Percentiles rank a stretch among this genome's conserved stretches.
Conservation (phyloP, 345 rosid species). For the Salix purpurea region DNA sequence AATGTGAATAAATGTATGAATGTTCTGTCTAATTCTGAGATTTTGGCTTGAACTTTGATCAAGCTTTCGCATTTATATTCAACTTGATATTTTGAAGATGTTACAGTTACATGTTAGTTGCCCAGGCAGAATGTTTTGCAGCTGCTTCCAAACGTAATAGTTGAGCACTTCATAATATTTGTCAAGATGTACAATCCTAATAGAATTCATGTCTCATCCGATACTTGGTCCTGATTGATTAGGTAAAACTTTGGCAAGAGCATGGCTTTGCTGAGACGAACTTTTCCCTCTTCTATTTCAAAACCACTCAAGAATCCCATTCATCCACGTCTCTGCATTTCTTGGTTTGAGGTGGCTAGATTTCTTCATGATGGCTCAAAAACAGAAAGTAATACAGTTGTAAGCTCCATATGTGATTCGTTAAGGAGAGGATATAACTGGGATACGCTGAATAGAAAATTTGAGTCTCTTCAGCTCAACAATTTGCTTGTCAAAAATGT, state of each 20-base stretch:
- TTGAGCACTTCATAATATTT: neutral
- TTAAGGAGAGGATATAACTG: slow-evolving; percentile 39
- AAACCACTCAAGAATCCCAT: neutral
- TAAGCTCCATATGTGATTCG: slow-evolving; percentile 14
- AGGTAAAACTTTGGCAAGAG: neutral
- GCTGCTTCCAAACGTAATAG: neutral
- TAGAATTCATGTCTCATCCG: neutral
- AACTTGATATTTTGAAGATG: neutral
- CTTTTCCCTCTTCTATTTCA: neutral
- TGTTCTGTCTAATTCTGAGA: neutral
- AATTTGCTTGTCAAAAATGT: slow-evolving; percentile 38
- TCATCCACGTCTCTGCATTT: slow-evolving; percentile 1
- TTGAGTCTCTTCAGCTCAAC: slow-evolving; percentile 32
- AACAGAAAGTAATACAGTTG: neutral
- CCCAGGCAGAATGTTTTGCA: neutral
- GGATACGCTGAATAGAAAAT: slow-evolving; percentile 49
- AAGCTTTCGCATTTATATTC: neutral
- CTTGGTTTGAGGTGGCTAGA: neutral
- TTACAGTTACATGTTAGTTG: neutral
- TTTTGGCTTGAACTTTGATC: neutral
- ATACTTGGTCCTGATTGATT: neutral
- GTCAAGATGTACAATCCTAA: neutral
- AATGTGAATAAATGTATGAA: no score
- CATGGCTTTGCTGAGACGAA: slow-evolving; percentile 8
- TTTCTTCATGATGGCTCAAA: slow-evolving; percentile 7